Evolutionary conservation across 108 stramenopile species (phyloP), one percentile per base, ranked within the genome.

Genomic region (Fistulifera pelliculosa): DNA sequence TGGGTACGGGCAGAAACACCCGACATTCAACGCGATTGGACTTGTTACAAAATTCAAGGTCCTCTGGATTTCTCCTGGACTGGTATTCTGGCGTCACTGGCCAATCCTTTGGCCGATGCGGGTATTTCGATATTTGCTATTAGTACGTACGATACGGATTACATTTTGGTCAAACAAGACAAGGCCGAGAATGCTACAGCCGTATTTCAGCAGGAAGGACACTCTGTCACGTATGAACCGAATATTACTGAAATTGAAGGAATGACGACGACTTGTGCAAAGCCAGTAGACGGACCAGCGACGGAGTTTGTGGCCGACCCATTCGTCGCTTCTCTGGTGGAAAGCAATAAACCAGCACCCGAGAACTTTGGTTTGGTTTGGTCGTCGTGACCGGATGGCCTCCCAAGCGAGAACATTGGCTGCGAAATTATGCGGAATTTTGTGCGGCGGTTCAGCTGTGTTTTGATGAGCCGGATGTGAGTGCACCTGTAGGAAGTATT

Each of bases 361-460:
- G 26, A 2, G 7, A 22, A 5, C 5, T 77, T 73, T 53, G 68
- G 70, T 39, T n/a, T n/a, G n/a, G n/a, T n/a, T 35, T 77, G 40
- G 71, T 77, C n/a, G 15, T 72, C 14, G 56, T 58, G 1, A 63
- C 69, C 3, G 59, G 53, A 15, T 73, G 71, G 71, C 67, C 67
- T 2, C 52, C 58, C 14, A 6, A 3, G 8, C 18, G 26, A 5
- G 42, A 52, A 13, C 12, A 41, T 0, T 28, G 69, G 14, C 60
- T 59, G 24, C 14, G 12, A 18, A 48, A 54, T 14, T 69, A 72
- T 49, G 14, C 31, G 16, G 18, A 51, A 13, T 70, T 73, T 40
- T 22, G 65, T 5, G 25, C 35, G 11, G 19, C 28, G 2, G 60
- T 77, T 11, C 59, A 41, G 44, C 27, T 15, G 16, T 77, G 71